Evolutionary conservation across 164 flowering plant genomes (phyloP).

Genomic region (Vitis rupestris): DNA sequence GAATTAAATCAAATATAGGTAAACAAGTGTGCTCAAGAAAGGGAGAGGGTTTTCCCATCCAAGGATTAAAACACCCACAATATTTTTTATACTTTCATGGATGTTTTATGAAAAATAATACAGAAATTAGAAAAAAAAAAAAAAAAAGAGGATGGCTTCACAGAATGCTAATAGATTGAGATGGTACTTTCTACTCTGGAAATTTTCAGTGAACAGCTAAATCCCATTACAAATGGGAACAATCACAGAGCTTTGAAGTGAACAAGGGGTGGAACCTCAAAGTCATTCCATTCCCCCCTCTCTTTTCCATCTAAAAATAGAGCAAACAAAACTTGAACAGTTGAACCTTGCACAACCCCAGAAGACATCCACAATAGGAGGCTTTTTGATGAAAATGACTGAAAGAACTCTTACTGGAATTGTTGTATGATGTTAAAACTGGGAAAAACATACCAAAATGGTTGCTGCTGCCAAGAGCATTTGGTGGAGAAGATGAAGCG

Average conservation of each 20-base stretch:
- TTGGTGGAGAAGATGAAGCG: constrained; percentile 14
- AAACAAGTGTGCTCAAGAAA: too few relatives aligned
- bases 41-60: too few relatives aligned
- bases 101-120: too few relatives aligned
- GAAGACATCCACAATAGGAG: not conserved
- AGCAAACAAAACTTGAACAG: not conserved
- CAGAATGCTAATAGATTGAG: not conserved
- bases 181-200: not conserved
- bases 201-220: not conserved
- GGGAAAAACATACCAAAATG: constrained; percentile 8
- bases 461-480: constrained; percentile 15
- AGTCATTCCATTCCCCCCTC: not conserved
- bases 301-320: not conserved
- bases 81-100: too few relatives aligned
- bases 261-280: not conserved
- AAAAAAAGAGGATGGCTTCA: too few relatives aligned
- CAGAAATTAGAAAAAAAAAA: too few relatives aligned
- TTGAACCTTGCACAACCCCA: not conserved
- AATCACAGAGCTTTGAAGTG: not conserved
- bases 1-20: too few relatives aligned
- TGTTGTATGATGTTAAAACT: too few relatives aligned
- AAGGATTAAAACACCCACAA: too few relatives aligned
- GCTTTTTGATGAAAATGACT: too few relatives aligned
- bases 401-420: too few relatives aligned
- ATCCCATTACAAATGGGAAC: not conserved